Conservation (phyloP, 352 stramenopile genomes). For the Saprolegnia diclina region DNA sequence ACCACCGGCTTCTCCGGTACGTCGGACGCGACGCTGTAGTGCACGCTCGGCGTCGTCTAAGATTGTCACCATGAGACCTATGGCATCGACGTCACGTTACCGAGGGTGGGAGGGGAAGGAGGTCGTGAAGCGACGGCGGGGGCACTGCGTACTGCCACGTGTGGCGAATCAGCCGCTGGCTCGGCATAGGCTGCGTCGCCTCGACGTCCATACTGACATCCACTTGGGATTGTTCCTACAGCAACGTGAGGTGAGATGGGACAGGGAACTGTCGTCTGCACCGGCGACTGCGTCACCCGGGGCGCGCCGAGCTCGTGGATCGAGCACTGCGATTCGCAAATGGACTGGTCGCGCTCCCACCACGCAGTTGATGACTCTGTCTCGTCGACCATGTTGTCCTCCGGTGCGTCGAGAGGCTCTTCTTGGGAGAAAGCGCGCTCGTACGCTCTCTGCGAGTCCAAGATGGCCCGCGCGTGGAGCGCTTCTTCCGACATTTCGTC, state of each 20-base stretch:
- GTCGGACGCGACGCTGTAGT: slow-evolving; percentile 50
- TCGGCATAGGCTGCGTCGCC: not conserved
- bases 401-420: not conserved
- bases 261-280: not conserved
- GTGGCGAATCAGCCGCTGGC: not conserved
- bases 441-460: slow-evolving; percentile 47
- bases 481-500: slow-evolving; percentile 4
- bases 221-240: not conserved
- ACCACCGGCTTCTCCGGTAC: slow-evolving; percentile 66
- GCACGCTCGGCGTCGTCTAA: slow-evolving; percentile 41
- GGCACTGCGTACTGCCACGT: slow-evolving; percentile 8
- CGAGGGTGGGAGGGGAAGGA: slow-evolving; percentile 47
- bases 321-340: slow-evolving; percentile 31
- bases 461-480: slow-evolving; percentile 37
- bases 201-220: not conserved
- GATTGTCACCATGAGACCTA: slow-evolving; percentile 4
- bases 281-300: slow-evolving; percentile 19
- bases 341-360: slow-evolving; percentile 46
- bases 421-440: slow-evolving; percentile 25
- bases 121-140: slow-evolving; percentile 33
- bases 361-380: slow-evolving; percentile 28
- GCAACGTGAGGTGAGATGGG: not conserved
- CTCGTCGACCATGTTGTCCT: slow-evolving; percentile 18
- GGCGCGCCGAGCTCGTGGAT: slow-evolving; percentile 51
- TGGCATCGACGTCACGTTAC: not conserved